A percentile compares a stretch with the other conserved stretches of the same genome.
Evolutionary conservation across 768 basidiomycete species (phyloP).

Genomic region (Chalciporus chontae): DNA sequence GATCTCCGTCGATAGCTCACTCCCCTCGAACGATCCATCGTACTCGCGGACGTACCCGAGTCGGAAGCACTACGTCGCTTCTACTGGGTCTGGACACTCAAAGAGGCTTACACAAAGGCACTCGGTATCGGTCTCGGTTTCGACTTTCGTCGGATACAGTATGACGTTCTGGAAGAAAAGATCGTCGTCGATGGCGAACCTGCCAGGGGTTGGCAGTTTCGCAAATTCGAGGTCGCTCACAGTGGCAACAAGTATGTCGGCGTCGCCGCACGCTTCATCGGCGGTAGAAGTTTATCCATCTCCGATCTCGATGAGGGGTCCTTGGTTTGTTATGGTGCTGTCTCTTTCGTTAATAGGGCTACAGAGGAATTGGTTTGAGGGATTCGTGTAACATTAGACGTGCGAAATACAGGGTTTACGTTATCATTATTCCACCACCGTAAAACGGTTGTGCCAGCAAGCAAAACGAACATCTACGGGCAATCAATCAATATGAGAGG

Average conservation of each 20-base stretch:
- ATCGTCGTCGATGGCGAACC: slow-evolving; percentile 57
- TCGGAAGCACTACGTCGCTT: slow-evolving; percentile 57
- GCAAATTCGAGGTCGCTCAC: slow-evolving; percentile 52
- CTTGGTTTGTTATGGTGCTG: slow-evolving; percentile 45
- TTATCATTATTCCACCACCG: background rate
- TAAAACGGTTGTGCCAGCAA: background rate
- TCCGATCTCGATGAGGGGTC: slow-evolving; percentile 36
- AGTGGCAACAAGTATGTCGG: slow-evolving; percentile 58
- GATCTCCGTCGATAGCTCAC: slow-evolving; percentile 36
- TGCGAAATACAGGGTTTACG: slow-evolving; percentile 15
- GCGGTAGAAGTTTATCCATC: slow-evolving; percentile 34
- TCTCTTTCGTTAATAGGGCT: slow-evolving; percentile 45
- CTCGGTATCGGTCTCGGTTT: slow-evolving; percentile 81
- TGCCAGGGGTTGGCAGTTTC: slow-evolving; percentile 66
- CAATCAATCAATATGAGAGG: slow-evolving; percentile 28
- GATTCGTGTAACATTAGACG: slow-evolving; percentile 11
- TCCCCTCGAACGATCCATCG: slow-evolving; percentile 29
- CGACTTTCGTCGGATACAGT: slow-evolving; percentile 75
- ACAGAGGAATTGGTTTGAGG: slow-evolving; percentile 38
- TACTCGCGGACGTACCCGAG: slow-evolving; percentile 39
- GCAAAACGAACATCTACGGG: slow-evolving; percentile 13
- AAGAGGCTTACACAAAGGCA: slow-evolving; percentile 90
- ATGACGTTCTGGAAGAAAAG: slow-evolving; percentile 47
- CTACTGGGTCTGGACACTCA: slow-evolving; percentile 86
- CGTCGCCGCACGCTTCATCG: slow-evolving; percentile 60